A percentile compares a stretch with the other conserved stretches of the same genome.
Conservation (phyloP, 306 rosid genomes). For the Dryas octopetala region DNA sequence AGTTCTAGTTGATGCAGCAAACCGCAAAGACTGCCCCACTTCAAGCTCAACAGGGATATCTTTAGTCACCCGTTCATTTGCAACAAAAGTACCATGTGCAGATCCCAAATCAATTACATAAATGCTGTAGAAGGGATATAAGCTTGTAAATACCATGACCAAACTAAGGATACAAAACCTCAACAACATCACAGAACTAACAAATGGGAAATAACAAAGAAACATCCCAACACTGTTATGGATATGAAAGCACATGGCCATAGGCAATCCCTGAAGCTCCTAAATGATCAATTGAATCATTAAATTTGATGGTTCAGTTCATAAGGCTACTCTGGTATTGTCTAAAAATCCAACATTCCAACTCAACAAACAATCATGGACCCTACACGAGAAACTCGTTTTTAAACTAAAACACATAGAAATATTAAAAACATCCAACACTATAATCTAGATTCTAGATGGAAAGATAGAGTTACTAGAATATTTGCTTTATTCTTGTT, state of each 20-base stretch:
- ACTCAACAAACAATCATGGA: neutral
- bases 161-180: constrained; percentile 9
- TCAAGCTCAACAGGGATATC: constrained; percentile 93
- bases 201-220: neutral
- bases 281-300: constrained; percentile 1
- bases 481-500: neutral
- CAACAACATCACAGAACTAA: constrained; percentile 3
- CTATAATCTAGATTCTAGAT: neutral
- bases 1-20: constrained; percentile 91
- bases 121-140: constrained; percentile 51
- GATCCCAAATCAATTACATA: constrained; percentile 97
- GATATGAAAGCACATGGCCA: neutral
- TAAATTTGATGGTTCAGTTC: neutral
- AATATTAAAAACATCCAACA: neutral
- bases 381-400: neutral
- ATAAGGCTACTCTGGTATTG: neutral
- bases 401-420: neutral
- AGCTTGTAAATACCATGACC: constrained; percentile 22
- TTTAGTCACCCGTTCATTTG: constrained; percentile 90
- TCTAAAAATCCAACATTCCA: neutral
- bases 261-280: constrained; percentile 3
- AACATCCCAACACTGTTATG: constrained; percentile 3
- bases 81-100: constrained; percentile 98
- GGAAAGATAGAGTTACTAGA: neutral
- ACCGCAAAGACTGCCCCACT: constrained; percentile 90